Evolutionary conservation across 495 filamentous ascomycete genomes (phyloP).

Genomic region (Annulohypoxylon stygium): DNA sequence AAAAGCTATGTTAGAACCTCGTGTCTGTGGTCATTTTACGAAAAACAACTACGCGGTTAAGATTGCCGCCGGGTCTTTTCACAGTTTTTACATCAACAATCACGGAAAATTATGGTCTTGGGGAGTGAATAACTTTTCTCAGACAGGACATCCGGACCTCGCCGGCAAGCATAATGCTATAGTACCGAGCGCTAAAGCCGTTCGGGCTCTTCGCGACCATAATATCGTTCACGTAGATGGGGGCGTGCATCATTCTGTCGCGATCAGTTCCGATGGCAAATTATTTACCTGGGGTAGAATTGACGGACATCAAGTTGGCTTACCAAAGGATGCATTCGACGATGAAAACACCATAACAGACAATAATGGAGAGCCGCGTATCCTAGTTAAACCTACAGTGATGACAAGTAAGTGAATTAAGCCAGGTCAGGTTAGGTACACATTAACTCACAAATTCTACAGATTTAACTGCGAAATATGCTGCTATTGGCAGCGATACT

Average conservation of each 20-base stretch:
- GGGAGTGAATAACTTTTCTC: conserved; percentile 89
- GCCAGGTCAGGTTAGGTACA: background rate
- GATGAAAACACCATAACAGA: conserved; percentile 69
- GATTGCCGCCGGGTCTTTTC: conserved; percentile 75
- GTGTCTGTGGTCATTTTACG: conserved; percentile 70
- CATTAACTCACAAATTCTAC: background rate
- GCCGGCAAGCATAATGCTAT: conserved; percentile 73
- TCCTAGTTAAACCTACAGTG: conserved; percentile 64
- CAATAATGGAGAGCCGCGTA: conserved; percentile 64
- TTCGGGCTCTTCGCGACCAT: conserved; percentile 63
- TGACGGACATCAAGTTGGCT: conserved; percentile 73
- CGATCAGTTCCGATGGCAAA: conserved; percentile 70
- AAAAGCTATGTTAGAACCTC: conserved; percentile 70
- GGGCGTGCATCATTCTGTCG: conserved; percentile 76
- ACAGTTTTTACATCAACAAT: conserved; percentile 80
- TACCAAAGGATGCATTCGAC: conserved; percentile 61
- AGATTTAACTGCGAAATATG: conserved; percentile 48
- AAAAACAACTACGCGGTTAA: conserved; percentile 63
- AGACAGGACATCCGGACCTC: conserved; percentile 74
- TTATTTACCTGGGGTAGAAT: conserved; percentile 78
- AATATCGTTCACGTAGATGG: conserved; percentile 68
- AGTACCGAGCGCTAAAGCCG: conserved; percentile 47
- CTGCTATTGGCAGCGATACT: conserved; percentile 69
- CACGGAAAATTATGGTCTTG: conserved; percentile 81
- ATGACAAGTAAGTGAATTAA: conserved; percentile 38